Base-by-base conservation (phyloP, 495 filamentous ascomycete genomes). In the Umbilicaria muhlenbergii region DNA sequence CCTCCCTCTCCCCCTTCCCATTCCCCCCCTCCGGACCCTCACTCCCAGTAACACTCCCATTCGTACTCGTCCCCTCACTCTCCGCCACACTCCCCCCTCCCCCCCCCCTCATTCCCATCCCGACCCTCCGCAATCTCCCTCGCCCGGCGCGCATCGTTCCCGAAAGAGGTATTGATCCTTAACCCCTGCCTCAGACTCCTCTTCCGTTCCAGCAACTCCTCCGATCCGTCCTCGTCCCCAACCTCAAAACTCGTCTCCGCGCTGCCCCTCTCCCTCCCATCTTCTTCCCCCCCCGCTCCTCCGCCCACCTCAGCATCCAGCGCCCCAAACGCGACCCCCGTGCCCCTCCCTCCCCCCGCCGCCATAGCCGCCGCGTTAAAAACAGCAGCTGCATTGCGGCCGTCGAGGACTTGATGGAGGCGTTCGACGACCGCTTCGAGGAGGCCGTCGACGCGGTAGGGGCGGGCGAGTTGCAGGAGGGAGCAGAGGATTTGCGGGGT, bases 311-410 rank as follows among this genome's bases (percentile, higher is more conserved):
- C 24, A 6, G 24, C 24, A 10, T 28, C 5, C 8, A 28, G 24
- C 5, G 24, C 24, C 5, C 53, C 45, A 39, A 56, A 56, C 0
- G 40, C 60, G 47, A 66, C 63, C 8, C 68, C 67, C 55, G 65
- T 81, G 42, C 81, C 82, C 2, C 84, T 69, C 1, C 92, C 91
- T 19, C 89, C 86, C 1, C 92, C 91, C 7, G 92, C 92, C 3
- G 89, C 92, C 91, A 96, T 96, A 38, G 91, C 91, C 0, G 89
- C 87, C 0, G 92, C 91, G 50, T 98, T 98, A 72, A 96, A 98
- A 12, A 96, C 86, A 13, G 92, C 91, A 0, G 91, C 92, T 0
- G 91, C 88, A 55, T 96, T 98, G 39, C 87, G 73, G 11, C 80
- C 85, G 52, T 98, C 92, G 3, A 98, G 77, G 7, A 89, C 75